Percentiles rank a stretch among this genome's conserved stretches.
Conservation (phyloP, 257 asterid species). For the Lycium ferocissimum region DNA sequence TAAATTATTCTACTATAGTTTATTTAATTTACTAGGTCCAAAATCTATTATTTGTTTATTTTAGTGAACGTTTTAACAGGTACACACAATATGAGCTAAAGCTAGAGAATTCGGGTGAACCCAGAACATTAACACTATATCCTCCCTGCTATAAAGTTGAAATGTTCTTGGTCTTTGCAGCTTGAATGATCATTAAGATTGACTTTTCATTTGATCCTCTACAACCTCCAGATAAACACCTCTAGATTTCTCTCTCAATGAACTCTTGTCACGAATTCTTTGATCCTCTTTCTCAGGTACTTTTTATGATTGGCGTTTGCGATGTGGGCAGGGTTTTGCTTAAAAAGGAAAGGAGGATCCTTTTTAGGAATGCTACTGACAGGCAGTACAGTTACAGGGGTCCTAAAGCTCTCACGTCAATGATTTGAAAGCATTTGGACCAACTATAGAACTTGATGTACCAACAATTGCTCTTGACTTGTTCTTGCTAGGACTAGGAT, state of each 20-base stretch:
- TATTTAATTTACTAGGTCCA: no score
- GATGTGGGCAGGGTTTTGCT: constrained; percentile 79
- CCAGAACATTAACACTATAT: no score
- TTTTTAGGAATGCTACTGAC: constrained; percentile 5
- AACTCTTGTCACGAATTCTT: constrained; percentile 40
- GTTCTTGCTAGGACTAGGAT: constrained; percentile 25
- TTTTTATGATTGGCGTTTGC: constrained; percentile 57
- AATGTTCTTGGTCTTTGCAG: no score
- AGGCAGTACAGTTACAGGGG: constrained; percentile 12
- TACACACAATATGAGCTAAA: no score
- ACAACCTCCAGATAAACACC: constrained; percentile 36
- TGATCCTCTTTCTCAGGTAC: constrained; percentile 57
- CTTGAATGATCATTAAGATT: no score
- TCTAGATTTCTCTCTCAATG: constrained; percentile 29
- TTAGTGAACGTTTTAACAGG: no score
- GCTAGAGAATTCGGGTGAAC: no score
- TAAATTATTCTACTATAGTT: no score
- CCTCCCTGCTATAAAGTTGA: no score
- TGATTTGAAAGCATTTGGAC: neutral
- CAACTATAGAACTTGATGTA: neutral
- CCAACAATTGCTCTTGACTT: constrained; percentile 17
- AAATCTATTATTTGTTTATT: no score
- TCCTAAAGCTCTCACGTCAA: neutral
- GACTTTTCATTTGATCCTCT: constrained; percentile 45
- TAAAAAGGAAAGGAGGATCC: constrained; percentile 35